A percentile compares a stretch with the other conserved stretches of the same genome.
These are phyloP conservation scores for Pseudoturritis turrita DNA, from an alignment of 345 rosid species.

Conservation along the genomic window DNA sequence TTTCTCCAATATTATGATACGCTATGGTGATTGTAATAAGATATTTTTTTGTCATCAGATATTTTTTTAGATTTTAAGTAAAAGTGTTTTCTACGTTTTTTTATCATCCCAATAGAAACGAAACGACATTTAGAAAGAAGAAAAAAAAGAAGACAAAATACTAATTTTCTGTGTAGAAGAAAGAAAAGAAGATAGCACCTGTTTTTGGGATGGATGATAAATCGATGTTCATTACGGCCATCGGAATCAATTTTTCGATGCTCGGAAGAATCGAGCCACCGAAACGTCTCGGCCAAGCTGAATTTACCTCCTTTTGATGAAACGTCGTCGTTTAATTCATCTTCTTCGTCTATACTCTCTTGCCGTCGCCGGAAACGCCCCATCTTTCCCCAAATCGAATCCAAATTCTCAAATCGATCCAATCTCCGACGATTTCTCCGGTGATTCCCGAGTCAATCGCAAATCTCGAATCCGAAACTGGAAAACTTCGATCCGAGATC, in stretches of 20 bases:
- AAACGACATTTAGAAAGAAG: not conserved
- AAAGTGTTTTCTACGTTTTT: not conserved
- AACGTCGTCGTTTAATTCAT: conserved; percentile 33
- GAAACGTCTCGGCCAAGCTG: conserved; percentile 40
- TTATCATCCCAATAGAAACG: not conserved
- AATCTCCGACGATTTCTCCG: not conserved
- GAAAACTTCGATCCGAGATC: not conserved
- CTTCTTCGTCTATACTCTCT: conserved; percentile 31
- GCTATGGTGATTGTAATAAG: not conserved
- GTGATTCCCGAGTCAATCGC: not conserved
- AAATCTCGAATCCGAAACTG: not conserved
- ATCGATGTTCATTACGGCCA: conserved; percentile 25
- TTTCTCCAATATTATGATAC: not conserved
- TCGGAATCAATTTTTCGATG: conserved; percentile 38
- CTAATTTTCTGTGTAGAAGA: not conserved
- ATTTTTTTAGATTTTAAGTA: not conserved
- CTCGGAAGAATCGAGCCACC: conserved; percentile 31
- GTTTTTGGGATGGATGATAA: conserved; percentile 57
- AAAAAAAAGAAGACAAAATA: not conserved
- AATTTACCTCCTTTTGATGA: conserved; percentile 47
- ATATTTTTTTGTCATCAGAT: not conserved
- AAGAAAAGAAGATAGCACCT: conserved; percentile 39
- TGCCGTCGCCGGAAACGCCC: conserved; percentile 25
- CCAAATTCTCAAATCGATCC: not conserved
- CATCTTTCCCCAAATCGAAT: conserved; percentile 8